These are phyloP conservation scores for Rasamsonia emersonii DNA, from an alignment of 2,329 filamentous ascomycete species.

Conservation along the genomic window DNA sequence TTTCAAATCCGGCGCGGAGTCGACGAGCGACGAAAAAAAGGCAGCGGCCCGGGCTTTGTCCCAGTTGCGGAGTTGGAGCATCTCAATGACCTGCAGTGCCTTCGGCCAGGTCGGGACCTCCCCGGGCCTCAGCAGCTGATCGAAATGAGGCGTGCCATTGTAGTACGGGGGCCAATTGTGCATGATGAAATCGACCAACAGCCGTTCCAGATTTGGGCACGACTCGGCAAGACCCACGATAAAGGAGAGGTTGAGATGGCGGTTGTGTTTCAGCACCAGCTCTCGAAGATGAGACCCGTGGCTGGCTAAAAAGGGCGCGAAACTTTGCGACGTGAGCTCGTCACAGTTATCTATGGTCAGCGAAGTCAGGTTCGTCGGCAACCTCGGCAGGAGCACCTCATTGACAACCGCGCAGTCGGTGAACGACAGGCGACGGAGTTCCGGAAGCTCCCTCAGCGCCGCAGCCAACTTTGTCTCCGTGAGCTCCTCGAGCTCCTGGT, in stretches of 20 bases:
- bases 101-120: conserved; percentile 72
- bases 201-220: conserved; percentile 61
- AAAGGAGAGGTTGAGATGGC: conserved; percentile 67
- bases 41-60: conserved; percentile 59
- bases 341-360: conserved; percentile 74
- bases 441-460: conserved; percentile 50
- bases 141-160: conserved; percentile 68
- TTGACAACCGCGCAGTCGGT: conserved; percentile 67
- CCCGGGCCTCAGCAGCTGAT: conserved; percentile 47
- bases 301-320: conserved; percentile 56
- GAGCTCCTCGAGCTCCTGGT: conserved; percentile 31
- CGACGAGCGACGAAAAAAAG: conserved; percentile 70
- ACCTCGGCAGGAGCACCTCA: conserved; percentile 54
- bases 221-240: conserved; percentile 54
- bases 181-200: conserved; percentile 72
- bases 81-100: conserved; percentile 60
- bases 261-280: conserved; percentile 68
- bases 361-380: conserved; percentile 58
- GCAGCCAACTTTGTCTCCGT: conserved; percentile 31
- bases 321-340: conserved; percentile 58
- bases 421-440: conserved; percentile 60
- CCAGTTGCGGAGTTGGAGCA: conserved; percentile 72
- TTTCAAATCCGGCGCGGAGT: conserved; percentile 57
- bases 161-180: conserved; percentile 59
- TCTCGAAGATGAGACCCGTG: conserved; percentile 60